Base-by-base conservation (phyloP, 768 basidiomycete species). In the Lactarius indigo region DNA sequence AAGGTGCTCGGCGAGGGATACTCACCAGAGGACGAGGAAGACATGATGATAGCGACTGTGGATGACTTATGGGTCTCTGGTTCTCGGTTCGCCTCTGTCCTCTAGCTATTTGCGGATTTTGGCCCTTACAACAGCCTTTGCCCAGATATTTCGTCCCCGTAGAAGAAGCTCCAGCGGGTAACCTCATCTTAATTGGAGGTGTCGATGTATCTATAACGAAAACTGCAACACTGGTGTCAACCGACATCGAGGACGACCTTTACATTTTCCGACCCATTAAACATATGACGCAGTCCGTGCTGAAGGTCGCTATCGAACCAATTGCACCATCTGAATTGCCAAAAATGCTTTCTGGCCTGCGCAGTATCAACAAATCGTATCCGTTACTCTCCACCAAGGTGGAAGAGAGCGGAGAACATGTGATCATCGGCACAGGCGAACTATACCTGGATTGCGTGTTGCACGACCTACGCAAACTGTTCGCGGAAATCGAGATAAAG, bases 401-500 rank as follows among this genome's bases (percentile, higher is more conserved):
- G 30, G 97, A 99, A 77, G 97, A 99, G 78, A 94, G 91, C 61
- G 97, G 97, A 23, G 97, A 99, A 75, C 97, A 99, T 75, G 92
- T 99, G 65, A 79, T 99, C 68, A 87, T 98, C 69, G 97, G 97
- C 61, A 98, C 97, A 1, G 97, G 97, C 59, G 97, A 99, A 75
- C 80, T 99, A 59, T 98, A 96, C 78, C 81, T 99, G 72, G 97
- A 99, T 75, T 96, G 91, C 69, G 91, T 96, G 55, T 88, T 99
- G 88, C 96, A 99, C 73, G 97, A 99, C 77, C 79, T 99, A 59
- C 83, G 97, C 68, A 86, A 84, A 68, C 74, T 98, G 67, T 99
- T 96, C 79, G 88, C 95, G 35, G 97, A 99, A 81, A 97, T 98
- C 72, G 97, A 99, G 82, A 98, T 99, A 83, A 99, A 99, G 81